Evolutionary conservation across 768 basidiomycete genomes (phyloP), one percentile per base, ranked within the genome.

Genomic region (Neoboletus magnificus): DNA sequence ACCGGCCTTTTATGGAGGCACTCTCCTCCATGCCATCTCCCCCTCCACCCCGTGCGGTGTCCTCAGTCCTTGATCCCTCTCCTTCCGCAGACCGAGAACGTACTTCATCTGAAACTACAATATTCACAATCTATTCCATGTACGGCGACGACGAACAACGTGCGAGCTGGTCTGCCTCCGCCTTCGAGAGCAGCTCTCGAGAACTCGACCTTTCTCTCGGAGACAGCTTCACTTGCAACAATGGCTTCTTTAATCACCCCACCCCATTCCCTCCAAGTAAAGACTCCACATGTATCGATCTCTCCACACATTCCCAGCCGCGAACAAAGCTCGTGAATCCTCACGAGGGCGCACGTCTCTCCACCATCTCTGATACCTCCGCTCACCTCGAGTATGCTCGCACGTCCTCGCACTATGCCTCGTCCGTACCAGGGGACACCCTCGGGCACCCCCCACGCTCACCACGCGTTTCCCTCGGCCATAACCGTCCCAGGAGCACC

Each of bases 101-200:
- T 55, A 76, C 74, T 53, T 85, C 86, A 0, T 83, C 87, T 13
- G 89, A 89, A 63, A 83, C 86, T 47, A 83, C 89, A 13, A 88
- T 92, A 66, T 83, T 87, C 67, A 85, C 87, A 50, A 92, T 93
- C 54, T 93, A 91, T 69, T 90, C 87, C 47, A 91, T 91, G 90
- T 93, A 93, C 69, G 83, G 83, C 50, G 85, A 86, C 67, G 82
- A 84, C 54, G 65, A 68, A 52, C 58, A 67, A 61, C 72, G 73
- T 49, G 69, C 75, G 49, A 80, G 79, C 74, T 84, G 81, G 79
- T 65, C 74, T 67, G 65, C 71, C 62, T 64, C 74, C 54, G 66
- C 73, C 57, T 68, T 73, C 55, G 74, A 73, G 57, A 73, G 66
- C 45, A 71, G 63, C 33, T 65, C 73, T 42, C 75, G 76, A 52